A percentile compares a stretch with the other conserved stretches of the same genome.
Conservation (phyloP, 2,329 filamentous ascomycete species). For the Malbranchea zuffiana region DNA sequence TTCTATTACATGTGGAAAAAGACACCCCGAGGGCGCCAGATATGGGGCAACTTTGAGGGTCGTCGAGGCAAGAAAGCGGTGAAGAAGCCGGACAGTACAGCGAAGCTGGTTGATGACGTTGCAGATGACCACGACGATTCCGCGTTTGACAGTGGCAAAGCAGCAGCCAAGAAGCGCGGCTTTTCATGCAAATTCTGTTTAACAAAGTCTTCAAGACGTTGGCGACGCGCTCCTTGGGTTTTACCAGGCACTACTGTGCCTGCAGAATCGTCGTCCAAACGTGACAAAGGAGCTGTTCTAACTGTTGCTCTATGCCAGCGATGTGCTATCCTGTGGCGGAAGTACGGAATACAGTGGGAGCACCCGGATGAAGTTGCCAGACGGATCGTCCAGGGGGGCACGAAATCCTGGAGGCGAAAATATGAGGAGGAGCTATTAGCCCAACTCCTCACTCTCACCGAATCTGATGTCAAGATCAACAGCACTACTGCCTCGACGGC, state of each 20-base stretch:
- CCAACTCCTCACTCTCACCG: constrained; percentile 36
- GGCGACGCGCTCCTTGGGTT: constrained; percentile 77
- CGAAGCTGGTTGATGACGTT: constrained; percentile 80
- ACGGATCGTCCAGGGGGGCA: constrained; percentile 69
- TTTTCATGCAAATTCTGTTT: constrained; percentile 94
- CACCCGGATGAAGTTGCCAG: constrained; percentile 83
- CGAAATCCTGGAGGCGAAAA: constrained; percentile 73
- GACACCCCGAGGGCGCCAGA: constrained; percentile 66
- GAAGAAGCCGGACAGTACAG: constrained; percentile 47
- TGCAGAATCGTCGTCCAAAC: constrained; percentile 52
- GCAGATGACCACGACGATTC: constrained; percentile 90
- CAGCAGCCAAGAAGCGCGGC: constrained; percentile 61
- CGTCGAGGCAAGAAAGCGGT: constrained; percentile 84
- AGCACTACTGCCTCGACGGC: constrained; percentile 35
- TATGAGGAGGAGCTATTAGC: constrained; percentile 73
- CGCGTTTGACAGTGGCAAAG: constrained; percentile 85
- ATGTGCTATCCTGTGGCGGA: constrained; percentile 87
- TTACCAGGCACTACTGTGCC: constrained; percentile 59
- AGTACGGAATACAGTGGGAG: constrained; percentile 93
- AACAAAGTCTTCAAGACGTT: constrained; percentile 70
- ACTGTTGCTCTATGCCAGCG: constrained; percentile 78
- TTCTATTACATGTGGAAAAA: constrained; percentile 99
- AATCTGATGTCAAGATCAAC: constrained; percentile 36
- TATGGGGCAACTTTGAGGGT: constrained; percentile 82
- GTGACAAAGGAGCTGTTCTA: constrained; percentile 65